A percentile compares a stretch with the other conserved stretches of the same genome.
Conservation (phyloP, 768 basidiomycete species). For the Mrakia hoshinonis region DNA sequence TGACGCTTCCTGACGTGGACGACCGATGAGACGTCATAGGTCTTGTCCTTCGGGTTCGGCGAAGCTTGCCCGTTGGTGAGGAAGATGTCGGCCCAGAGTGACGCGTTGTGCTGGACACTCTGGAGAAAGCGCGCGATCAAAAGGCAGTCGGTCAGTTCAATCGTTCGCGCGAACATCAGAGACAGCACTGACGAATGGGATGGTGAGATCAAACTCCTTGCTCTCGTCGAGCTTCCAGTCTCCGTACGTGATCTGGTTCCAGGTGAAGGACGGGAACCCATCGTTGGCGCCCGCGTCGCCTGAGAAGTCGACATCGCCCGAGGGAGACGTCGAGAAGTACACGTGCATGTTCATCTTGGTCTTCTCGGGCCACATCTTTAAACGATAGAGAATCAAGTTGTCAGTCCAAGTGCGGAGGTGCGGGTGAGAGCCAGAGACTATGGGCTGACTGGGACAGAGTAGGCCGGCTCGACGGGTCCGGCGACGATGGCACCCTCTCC, state of each 20-base stretch:
- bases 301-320: conserved; percentile 50
- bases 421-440: neutral
- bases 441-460: neutral
- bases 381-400: neutral
- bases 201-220: conserved; percentile 52
- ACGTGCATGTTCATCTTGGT: conserved; percentile 51
- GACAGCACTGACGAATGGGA: conserved; percentile 55
- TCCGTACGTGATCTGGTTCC: conserved; percentile 70
- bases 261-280: conserved; percentile 58
- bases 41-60: conserved; percentile 53
- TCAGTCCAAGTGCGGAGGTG: neutral
- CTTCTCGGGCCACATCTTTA: conserved; percentile 13
- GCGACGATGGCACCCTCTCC: neutral
- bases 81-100: conserved; percentile 76
- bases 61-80: conserved; percentile 57
- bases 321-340: conserved; percentile 59
- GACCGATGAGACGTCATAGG: conserved; percentile 52
- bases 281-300: conserved; percentile 45
- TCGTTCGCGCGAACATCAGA: neutral
- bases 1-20: conserved; percentile 67
- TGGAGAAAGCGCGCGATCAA: neutral
- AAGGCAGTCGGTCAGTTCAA: conserved; percentile 11
- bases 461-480: neutral
- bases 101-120: conserved; percentile 50
- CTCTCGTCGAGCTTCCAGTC: conserved; percentile 59